These are phyloP conservation scores for Malbranchea zuffiana DNA, from an alignment of 2,329 filamentous ascomycete species.

Conservation along the genomic window DNA sequence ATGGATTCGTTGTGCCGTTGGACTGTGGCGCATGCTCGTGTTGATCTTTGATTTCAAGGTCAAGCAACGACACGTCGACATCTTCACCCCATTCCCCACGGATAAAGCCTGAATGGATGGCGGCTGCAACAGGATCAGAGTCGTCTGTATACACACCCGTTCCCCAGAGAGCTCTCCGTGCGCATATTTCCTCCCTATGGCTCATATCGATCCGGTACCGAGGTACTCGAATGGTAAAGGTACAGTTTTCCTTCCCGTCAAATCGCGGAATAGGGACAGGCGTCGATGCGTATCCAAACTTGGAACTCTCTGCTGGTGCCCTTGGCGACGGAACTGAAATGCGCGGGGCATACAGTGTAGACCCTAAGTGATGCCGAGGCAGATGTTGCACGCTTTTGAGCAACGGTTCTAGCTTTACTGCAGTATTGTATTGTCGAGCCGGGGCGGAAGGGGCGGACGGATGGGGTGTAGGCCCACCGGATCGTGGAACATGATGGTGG, in stretches of 20 bases:
- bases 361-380: conserved; percentile 71
- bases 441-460: conserved; percentile 20
- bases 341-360: conserved; percentile 65
- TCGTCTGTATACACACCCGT: conserved; percentile 94
- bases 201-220: conserved; percentile 60
- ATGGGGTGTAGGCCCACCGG: conserved; percentile 14
- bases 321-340: conserved; percentile 41
- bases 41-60: conserved; percentile 41
- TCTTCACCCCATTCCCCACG: conserved; percentile 76
- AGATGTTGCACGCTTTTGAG: conserved; percentile 59
- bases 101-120: conserved; percentile 88
- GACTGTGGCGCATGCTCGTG: conserved; percentile 33
- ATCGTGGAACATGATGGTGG: conserved; percentile 26
- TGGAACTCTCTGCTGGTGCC: conserved; percentile 37
- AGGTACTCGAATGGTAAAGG: conserved; percentile 77
- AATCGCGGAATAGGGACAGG: conserved; percentile 69
- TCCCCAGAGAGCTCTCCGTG: conserved; percentile 74
- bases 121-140: conserved; percentile 82
- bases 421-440: conserved; percentile 50
- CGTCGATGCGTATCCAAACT: conserved; percentile 47
- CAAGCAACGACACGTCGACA: conserved; percentile 58
- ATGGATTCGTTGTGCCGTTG: conserved; percentile 4
- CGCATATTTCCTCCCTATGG: conserved; percentile 72
- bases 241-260: conserved; percentile 73
- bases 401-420: conserved; percentile 58